Base-by-base conservation (phyloP, 1,284 basidiomycete genomes). In the Ceratobasidium sp. region DNA sequence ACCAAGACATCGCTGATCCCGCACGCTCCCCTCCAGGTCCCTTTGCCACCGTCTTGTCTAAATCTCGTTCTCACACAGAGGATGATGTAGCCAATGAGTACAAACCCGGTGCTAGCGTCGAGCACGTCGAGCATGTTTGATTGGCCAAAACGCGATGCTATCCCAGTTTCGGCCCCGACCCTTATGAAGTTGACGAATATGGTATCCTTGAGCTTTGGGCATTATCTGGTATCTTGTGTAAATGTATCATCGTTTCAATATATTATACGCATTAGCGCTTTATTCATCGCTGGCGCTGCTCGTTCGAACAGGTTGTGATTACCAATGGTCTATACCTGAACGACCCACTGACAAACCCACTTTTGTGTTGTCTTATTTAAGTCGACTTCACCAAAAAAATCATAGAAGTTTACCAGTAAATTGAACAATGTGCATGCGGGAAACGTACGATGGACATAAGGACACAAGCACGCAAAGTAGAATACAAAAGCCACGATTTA, bases 1-100 rank as follows among this genome's bases (percentile, higher is more conserved):
- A 85, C 67, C 87, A 88, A 80, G 88, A 86, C 74, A 83, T 83
- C 0, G 81, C 81, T 14, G 83, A 86, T 76, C 78, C 79, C 45
- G 77, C 76, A 14, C 75, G 82, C 76, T 87, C 86, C 14, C 86
- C 86, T 14, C 76, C 75, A 14, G 82, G 83, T 66, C 84, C 84
- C 1, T 77, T 84, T 29, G 75, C 63, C 47, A 41, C 36, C 36
- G 36, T 41, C 36, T 11, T 41, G 11, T 71, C n/a, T n/a, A n/a
- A n/a, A n/a, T n/a, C n/a, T n/a, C n/a, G n/a, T n/a, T n/a, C 67
- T 19, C 67, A 54, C 45, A 19, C 44, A 15, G 53, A 59, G 22
- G 31, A 50, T 24, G 11, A 14, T 19, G 22, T 33, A 11, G 29
- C 45, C 19, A n/a, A n/a, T n/a, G 50, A 27, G 19, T 17, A 4